Base-by-base conservation (phyloP, 495 filamentous ascomycete species). In the Achaetomiella virescens region DNA sequence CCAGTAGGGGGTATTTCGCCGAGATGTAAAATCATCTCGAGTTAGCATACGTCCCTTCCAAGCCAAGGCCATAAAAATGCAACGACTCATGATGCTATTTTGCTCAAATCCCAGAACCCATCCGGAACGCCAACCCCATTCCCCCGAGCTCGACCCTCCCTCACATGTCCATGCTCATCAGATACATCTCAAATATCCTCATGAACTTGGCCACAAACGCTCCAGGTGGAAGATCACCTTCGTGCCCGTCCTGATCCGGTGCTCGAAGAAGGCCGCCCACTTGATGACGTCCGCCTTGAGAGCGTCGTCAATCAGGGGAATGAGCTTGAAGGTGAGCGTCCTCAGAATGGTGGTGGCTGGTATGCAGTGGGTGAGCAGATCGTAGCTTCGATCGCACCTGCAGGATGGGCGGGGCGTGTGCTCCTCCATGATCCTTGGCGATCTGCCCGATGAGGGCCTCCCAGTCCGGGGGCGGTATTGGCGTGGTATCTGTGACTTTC, bases 191-290 rank as follows among this genome's bases (percentile, higher is more conserved):
- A 51, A 92, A 81, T 50, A 98, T 85, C 60, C 92, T 81, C 90
- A 98, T 97, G 68, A 96, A 92, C 75, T 96, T 96, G 27, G 95
- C 92, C 33, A 98, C 92, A 72, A 97, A 98, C 21, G 93, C 93
- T 98, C 93, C 0, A 98, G 79, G 62, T 98, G 93, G 70, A 98
- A 98, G 44, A 98, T 97, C 22, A 91, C 85, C 81, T 98, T 98
- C 74, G 75, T 92, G 37, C 93, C 93, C 58, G 87, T 82, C 59
- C 86, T 85, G 67, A 97, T 87, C 57, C 93, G 81, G 70, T 97
- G 93, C 69, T 98, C 95, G 65, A 93, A 98, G 62, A 97, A 97
- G 0, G 93, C 93, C 22, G 89, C 86, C 91, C 92, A 97, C 68
- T 86, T 88, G 63, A 98, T 89, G 6, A 98, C 86, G 5, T 97